Base-by-base conservation (phyloP, 805 yeast species). In the Metschnikowia baotianmanensis region DNA sequence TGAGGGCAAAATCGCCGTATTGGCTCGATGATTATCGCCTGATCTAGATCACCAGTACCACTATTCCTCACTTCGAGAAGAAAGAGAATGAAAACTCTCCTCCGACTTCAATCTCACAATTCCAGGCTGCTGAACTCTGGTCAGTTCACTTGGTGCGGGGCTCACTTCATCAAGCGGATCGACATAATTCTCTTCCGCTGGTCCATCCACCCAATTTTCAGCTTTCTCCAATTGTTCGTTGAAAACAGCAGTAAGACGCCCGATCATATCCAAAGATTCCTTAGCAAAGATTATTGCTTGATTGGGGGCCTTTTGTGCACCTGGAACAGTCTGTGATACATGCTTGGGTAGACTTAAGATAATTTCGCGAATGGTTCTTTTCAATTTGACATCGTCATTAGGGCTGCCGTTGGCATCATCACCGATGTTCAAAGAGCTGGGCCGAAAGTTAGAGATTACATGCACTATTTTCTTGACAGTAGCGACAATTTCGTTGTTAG, bases 391-490 rank as follows among this genome's bases (percentile, higher is more conserved):
- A 9, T 44, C 51, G 13, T 38, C 45, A 10, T 30, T 38, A 12
- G 33, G 12, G 12, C 13, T 24, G 11, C 19, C 36, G 8, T 21
- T 35, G 27, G 18, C 45, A 7, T 25, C 31, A 0, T 59, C 51
- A 17, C 52, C 49, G 16, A 32, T 41, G 19, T 30, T 39, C 31
- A 66, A 52, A 1, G 69, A 52, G n/a, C 67, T 60, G 6, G 72
- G 72, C 32, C 59, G 86, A 51, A 87, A 86, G 48, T 85, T 86
- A 3, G 97, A 86, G 9, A 93, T 85, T 27, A 91, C 78, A 29
- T 81, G 78, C 25, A 90, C 89, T 34, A 89, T 88, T 57, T 88
- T 91, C 59, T 87, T 86, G 19, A 93, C 90, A 0, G 97, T 93
- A 0, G 85, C 77, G 7, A 90, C 82, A 25, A 91, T 87, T 51